phyloP scores from a whole-genome alignment of 768 basidiomycete genomes.

The Boletus vinaceobasis region DNA sequence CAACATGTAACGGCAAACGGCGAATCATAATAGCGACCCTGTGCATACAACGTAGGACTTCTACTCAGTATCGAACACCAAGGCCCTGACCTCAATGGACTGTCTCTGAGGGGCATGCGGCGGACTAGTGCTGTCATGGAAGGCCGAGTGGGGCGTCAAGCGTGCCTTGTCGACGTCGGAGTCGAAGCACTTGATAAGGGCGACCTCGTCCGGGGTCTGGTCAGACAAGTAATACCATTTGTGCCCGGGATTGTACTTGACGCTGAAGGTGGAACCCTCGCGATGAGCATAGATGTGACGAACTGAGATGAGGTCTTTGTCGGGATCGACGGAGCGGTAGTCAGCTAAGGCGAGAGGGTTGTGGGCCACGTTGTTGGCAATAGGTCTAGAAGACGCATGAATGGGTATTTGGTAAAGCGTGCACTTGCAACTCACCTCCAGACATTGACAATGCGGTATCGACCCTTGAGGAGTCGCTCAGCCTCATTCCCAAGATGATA shows the following conservation, averaged over 20 bases:
- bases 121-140: constrained; percentile 35
- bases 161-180: constrained; percentile 38
- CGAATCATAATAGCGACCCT: not conserved
- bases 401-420: not conserved
- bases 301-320: constrained; percentile 36
- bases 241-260: constrained; percentile 36
- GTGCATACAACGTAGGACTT: not conserved
- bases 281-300: constrained; percentile 35
- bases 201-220: constrained; percentile 41
- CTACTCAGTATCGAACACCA: constrained; percentile 42
- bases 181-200: constrained; percentile 45
- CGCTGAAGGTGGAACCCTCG: constrained; percentile 35
- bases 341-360: constrained; percentile 41
- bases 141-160: constrained; percentile 43
- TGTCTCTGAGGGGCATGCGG: constrained; percentile 37
- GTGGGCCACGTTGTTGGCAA: constrained; percentile 37
- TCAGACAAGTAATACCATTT: constrained; percentile 39
- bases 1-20: not conserved
- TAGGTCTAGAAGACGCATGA: constrained; percentile 26
- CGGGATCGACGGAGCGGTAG: constrained; percentile 36
- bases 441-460: constrained; percentile 45
- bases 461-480: constrained; percentile 38
- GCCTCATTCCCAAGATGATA: constrained; percentile 40
- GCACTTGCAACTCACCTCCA: constrained; percentile 32
- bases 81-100: constrained; percentile 42